Evolutionary conservation across 2,329 filamentous ascomycete genomes (phyloP).

Genomic region (Fusarium buxicola): DNA sequence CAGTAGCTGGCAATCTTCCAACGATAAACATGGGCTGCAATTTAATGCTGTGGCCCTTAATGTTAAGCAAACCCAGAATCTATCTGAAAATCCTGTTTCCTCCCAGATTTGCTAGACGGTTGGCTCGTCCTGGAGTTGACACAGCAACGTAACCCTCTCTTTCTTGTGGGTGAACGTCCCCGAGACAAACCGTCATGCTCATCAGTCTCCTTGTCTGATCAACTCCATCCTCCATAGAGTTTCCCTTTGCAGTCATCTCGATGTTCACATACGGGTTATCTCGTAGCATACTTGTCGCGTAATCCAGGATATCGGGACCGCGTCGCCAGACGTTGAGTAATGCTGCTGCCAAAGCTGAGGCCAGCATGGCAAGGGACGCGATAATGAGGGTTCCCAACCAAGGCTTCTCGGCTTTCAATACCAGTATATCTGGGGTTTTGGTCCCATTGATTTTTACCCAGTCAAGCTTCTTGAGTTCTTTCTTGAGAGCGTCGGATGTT

Average conservation of each 20-base stretch:
- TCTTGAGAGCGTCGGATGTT: not conserved
- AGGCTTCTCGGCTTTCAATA: not conserved
- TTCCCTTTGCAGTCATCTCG: not conserved
- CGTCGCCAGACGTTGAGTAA: conserved; percentile 6
- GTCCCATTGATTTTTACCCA: not conserved
- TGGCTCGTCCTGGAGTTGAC: conserved; percentile 3
- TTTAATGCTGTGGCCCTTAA: too few relatives aligned
- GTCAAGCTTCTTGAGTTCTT: not conserved
- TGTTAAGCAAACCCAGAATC: not conserved
- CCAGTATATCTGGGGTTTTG: not conserved
- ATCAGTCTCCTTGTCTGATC: conserved; percentile 16
- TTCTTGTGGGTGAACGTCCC: conserved; percentile 10
- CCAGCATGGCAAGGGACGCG: conserved; percentile 6
- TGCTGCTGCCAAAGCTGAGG: conserved; percentile 3
- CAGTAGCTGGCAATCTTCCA: not conserved
- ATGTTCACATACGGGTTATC: conserved; percentile 16
- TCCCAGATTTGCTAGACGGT: not conserved
- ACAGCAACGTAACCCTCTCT: conserved; percentile 16
- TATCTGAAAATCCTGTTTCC: conserved; percentile 5
- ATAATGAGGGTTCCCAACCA: conserved; percentile 11
- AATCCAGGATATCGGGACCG: conserved; percentile 14
- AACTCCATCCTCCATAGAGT: conserved; percentile 14
- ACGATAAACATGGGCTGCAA: too few relatives aligned
- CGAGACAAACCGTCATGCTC: conserved; percentile 11
- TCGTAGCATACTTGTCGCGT: conserved; percentile 10